Percentiles rank a stretch among this genome's conserved stretches.
Conservation (phyloP, 2,329 filamentous ascomycete genomes). For the Fusarium equiseti region DNA sequence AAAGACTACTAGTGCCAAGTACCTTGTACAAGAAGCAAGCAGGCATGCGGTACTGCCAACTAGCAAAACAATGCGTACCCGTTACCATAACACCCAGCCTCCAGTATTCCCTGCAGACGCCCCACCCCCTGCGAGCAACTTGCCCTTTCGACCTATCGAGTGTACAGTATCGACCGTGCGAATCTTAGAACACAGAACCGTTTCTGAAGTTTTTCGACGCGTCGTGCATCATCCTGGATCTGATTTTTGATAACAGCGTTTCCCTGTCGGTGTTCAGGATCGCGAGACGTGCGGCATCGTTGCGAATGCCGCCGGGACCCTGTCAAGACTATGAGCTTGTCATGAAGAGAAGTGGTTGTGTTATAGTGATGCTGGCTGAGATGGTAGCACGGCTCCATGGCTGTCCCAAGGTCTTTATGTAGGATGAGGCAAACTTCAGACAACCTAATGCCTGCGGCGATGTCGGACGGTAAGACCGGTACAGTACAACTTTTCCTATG, state of each 20-base stretch:
- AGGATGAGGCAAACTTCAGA: conserved; percentile 27
- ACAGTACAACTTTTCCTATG: conserved; percentile 35
- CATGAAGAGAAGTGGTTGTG: conserved; percentile 12
- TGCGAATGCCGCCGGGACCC: conserved; percentile 43
- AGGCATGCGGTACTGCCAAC: conserved; percentile 9
- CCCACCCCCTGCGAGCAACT: conserved; percentile 37
- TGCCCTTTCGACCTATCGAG: conserved; percentile 25
- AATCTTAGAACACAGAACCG: conserved; percentile 14
- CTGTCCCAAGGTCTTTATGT: conserved; percentile 20
- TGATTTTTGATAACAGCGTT: conserved; percentile 41
- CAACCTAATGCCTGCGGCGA: conserved; percentile 30
- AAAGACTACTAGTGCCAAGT: conserved; percentile 29
- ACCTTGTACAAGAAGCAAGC: conserved; percentile 31
- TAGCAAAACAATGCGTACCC: conserved; percentile 38
- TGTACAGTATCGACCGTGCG: conserved; percentile 38
- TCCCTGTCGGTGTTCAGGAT: conserved; percentile 42
- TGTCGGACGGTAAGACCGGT: conserved; percentile 46
- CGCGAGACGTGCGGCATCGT: conserved; percentile 44
- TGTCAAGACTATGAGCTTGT: conserved; percentile 14
- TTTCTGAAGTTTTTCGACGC: conserved; percentile 39
- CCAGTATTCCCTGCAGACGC: conserved; percentile 37
- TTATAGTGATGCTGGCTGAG: conserved; percentile 23
- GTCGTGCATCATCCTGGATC: conserved; percentile 45
- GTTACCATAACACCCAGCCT: conserved; percentile 47
- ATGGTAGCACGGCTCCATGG: conserved; percentile 29